Evolutionary conservation across 164 flowering plant genomes (phyloP).

Genomic region (Tetracentron sinense): DNA sequence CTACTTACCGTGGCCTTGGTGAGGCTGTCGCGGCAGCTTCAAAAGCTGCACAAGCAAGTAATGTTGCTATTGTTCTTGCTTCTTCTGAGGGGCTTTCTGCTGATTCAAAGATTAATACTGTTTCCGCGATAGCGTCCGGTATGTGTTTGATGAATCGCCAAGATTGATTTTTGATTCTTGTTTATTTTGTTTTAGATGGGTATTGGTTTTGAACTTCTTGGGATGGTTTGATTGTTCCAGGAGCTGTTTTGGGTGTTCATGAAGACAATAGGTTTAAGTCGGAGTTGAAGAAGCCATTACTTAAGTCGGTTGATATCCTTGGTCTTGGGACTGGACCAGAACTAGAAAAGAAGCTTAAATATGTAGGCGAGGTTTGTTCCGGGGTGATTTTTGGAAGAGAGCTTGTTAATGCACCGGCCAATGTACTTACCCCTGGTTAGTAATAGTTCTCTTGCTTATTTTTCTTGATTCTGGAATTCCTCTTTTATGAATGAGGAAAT

Average conservation of each 20-base stretch:
- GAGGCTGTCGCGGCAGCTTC: conserved; percentile 77
- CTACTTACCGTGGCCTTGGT: conserved; percentile 46
- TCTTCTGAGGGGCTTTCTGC: conserved; percentile 56
- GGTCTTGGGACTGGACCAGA: conserved; percentile 88
- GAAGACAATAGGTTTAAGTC: conserved; percentile 88
- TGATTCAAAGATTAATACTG: conserved; percentile 55
- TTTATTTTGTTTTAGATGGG: neutral
- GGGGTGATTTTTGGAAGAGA: conserved; percentile 78
- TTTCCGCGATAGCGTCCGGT: conserved; percentile 85
- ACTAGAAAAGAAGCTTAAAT: conserved; percentile 74
- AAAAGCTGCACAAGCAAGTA: conserved; percentile 69
- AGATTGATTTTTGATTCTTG: neutral
- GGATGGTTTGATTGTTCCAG: conserved; percentile 31
- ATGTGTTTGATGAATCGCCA: conserved; percentile 1
- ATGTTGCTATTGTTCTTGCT: conserved; percentile 71
- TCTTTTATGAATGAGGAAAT: too few relatives aligned
- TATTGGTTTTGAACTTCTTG: neutral
- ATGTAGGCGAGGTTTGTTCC: conserved; percentile 63
- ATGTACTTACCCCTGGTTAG: conserved; percentile 96
- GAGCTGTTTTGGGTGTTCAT: conserved; percentile 65
- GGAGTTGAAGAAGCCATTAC: conserved; percentile 61
- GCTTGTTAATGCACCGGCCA: conserved; percentile 94
- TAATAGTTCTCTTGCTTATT: conserved; percentile 4
- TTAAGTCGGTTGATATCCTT: conserved; percentile 76
- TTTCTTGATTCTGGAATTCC: neutral